Evolutionary conservation across 176 grass and related monocot genomes (phyloP), one percentile per base, ranked within the genome.

Genomic region (Carex pumila): DNA sequence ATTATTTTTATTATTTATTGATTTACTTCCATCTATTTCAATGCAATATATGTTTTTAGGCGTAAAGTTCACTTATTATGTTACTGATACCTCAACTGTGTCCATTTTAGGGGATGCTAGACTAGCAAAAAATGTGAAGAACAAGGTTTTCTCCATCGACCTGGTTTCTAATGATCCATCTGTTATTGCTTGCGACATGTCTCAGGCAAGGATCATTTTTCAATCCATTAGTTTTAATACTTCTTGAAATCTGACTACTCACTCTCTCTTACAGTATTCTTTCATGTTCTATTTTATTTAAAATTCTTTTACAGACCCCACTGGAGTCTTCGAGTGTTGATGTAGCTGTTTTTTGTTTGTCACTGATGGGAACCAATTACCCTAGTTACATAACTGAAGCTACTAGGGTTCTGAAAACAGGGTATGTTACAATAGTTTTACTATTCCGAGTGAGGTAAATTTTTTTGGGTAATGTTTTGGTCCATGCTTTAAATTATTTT

Each of bases 81-180:
- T 83, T 50, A 11, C 31, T 41, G 13, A 18, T 11, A 47, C 53
- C 60, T 63, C 39, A 65, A 25, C 49, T 85, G 21, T 60, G 68
- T 81, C 65, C 72, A 29, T 29, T 74, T 3, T 81, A 98, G 92
- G 95, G 30, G 91, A 81, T 87, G 92, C 95, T 64, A 83, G 86
- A 71, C 82, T 98, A 70, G 88, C 91, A 60, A 98, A 91, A 91
- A 98, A 85, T 86, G 88, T 98, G 75, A 90, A 98, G 88, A 98
- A 98, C 63, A 95, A 93, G 85, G 95, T 98, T 55, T 94, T 95
- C 76, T 95, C 95, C 67, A 90, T 98, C n/a, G 95, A 98, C 84
- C 90, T 98, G 81, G 91, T 98, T 90, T 93, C 95, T 77, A 89
- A 91, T 0, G 86, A 94, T 61, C 91, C 92, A 88, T 95, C 85